These are phyloP conservation scores for Sporothrix curviconia DNA, from an alignment of 2,329 filamentous ascomycete species.

Conservation along the genomic window DNA sequence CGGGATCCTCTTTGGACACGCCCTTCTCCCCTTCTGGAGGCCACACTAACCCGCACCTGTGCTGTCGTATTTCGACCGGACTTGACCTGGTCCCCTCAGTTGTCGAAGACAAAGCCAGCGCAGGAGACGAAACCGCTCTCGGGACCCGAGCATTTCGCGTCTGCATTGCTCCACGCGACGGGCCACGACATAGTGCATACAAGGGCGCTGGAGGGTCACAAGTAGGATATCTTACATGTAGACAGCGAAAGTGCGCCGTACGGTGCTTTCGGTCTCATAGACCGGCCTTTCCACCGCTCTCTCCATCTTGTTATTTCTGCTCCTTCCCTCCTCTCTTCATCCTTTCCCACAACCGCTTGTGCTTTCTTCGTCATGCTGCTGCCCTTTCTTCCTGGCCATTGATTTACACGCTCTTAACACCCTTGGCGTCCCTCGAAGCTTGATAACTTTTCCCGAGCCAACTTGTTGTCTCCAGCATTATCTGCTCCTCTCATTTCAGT, in stretches of 20 bases:
- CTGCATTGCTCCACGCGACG: neutral
- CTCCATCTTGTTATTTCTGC: too few species aligned
- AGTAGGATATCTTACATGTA: too few species aligned
- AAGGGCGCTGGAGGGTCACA: neutral
- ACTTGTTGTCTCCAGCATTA: neutral
- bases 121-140: neutral
- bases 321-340: too few species aligned
- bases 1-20: conserved; percentile 6
- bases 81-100: neutral
- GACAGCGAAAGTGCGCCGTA: neutral
- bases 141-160: neutral
- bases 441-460: too few species aligned
- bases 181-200: neutral
- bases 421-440: too few species aligned
- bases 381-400: too few species aligned
- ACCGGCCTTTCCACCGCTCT: neutral
- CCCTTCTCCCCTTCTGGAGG: neutral
- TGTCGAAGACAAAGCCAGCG: neutral
- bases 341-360: too few species aligned
- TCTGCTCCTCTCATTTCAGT: neutral
- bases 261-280: neutral
- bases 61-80: neutral
- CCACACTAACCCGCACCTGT: neutral
- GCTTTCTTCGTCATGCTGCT: too few species aligned
- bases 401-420: too few species aligned